Evolutionary conservation across 148 eudicot species (phyloP).

Genomic region (Rhododendron mucronatum): DNA sequence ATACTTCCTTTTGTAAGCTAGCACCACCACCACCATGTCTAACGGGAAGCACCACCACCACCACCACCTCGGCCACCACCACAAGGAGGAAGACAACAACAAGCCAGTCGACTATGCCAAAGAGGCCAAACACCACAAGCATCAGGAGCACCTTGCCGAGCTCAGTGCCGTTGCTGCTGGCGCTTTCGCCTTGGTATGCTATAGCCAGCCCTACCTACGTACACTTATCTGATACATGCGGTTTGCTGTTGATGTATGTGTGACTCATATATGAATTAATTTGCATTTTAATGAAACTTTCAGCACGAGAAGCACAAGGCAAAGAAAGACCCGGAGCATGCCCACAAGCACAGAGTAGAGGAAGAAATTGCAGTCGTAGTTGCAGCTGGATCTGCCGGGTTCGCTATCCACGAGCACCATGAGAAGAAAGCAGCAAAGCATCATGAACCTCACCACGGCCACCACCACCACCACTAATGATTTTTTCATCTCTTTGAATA

Average conservation of each 20-base stretch:
- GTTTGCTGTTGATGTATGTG: neutral
- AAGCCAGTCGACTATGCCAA: neutral
- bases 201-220: too few species aligned
- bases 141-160: neutral
- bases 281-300: neutral
- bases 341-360: conserved; percentile 1
- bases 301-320: neutral
- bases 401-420: neutral
- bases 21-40: neutral
- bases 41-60: neutral
- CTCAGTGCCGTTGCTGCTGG: neutral
- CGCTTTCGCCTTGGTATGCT: neutral
- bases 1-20: too few species aligned
- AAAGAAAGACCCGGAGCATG: neutral
- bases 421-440: neutral
- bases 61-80: neutral
- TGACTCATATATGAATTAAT: neutral
- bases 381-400: neutral
- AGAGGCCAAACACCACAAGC: neutral
- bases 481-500: neutral
- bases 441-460: neutral
- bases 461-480: neutral
- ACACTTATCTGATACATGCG: neutral
- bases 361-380: neutral
- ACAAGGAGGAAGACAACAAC: neutral